These are phyloP conservation scores for Syzygium malaccense DNA, from an alignment of 441 rosid species.

Conservation along the genomic window DNA sequence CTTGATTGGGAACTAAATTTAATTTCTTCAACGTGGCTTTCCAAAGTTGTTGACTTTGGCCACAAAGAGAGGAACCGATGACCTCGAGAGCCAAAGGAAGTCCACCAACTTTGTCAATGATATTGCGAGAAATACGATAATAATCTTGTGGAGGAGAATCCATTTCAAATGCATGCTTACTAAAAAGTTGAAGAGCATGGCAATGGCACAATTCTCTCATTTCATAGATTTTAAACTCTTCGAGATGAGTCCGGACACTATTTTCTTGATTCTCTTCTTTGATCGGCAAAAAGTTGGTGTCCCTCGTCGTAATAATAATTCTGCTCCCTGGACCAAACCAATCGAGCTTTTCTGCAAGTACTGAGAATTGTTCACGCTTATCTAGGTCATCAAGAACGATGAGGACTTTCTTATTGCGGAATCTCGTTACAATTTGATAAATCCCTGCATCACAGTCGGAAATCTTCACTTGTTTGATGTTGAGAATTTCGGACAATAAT, in stretches of 20 bases:
- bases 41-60: neutral
- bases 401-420: neutral
- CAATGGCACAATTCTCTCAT: neutral
- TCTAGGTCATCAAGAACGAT: neutral
- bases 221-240: neutral
- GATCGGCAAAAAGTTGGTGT: neutral
- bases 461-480: accelerated
- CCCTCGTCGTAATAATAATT: neutral
- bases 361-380: neutral
- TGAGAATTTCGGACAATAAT: neutral
- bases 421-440: neutral
- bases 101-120: accelerated
- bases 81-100: neutral
- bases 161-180: neutral
- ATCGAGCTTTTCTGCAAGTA: neutral
- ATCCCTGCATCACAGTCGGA: neutral
- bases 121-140: neutral
- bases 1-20: neutral
- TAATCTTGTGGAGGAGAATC: neutral
- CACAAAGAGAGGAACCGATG: accelerated
- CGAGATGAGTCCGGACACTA: accelerated
- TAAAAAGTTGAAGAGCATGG: neutral
- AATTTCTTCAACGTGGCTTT: too few relatives aligned
- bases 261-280: neutral
- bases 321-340: neutral